These are phyloP conservation scores for Parafenestella ontariensis DNA, from an alignment of 2,329 filamentous ascomycete species.

Conservation along the genomic window DNA sequence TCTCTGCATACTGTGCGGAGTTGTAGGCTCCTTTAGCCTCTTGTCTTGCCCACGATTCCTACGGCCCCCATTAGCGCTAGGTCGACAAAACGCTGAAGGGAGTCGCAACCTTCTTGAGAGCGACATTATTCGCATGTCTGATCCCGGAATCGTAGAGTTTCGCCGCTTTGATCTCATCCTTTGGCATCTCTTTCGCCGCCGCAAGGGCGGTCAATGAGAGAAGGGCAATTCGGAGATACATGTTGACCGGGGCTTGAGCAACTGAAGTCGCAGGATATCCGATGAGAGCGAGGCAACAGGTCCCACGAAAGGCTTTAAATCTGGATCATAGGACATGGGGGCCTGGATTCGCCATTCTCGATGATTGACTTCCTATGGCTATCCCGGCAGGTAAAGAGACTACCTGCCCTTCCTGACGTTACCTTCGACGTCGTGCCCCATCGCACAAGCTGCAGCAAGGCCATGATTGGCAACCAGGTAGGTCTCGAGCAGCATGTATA, in stretches of 20 bases:
- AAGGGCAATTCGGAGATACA: slow-evolving; percentile 39
- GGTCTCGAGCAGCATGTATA: slow-evolving; percentile 25
- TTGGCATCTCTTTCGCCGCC: slow-evolving; percentile 43
- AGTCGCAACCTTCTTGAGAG: slow-evolving; percentile 40
- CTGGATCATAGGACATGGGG: slow-evolving; percentile 8
- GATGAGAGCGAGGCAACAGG: not conserved
- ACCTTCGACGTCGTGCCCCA: slow-evolving; percentile 19
- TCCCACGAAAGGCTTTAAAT: slow-evolving; percentile 29
- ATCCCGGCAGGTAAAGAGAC: slow-evolving; percentile 37
- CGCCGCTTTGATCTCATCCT: slow-evolving; percentile 43
- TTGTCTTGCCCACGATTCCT: slow-evolving; percentile 49
- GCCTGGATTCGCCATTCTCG: slow-evolving; percentile 15
- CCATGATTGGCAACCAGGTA: slow-evolving; percentile 28
- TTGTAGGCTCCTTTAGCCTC: slow-evolving; percentile 42
- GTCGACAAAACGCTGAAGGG: not conserved
- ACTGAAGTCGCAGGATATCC: slow-evolving; percentile 2
- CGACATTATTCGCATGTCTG: slow-evolving; percentile 47
- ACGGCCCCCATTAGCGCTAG: slow-evolving; percentile 25
- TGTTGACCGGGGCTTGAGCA: slow-evolving; percentile 20
- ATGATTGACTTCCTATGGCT: slow-evolving; percentile 23
- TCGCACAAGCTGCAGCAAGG: slow-evolving; percentile 15
- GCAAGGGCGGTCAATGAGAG: slow-evolving; percentile 45
- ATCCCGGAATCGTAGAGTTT: slow-evolving; percentile 51
- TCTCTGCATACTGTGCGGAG: slow-evolving; percentile 44
- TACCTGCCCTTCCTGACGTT: slow-evolving; percentile 38